Percentiles rank a stretch among this genome's conserved stretches.
phyloP scores from a whole-genome alignment of 2,329 filamentous ascomycete species.

The Cyphellophora europaea region DNA sequence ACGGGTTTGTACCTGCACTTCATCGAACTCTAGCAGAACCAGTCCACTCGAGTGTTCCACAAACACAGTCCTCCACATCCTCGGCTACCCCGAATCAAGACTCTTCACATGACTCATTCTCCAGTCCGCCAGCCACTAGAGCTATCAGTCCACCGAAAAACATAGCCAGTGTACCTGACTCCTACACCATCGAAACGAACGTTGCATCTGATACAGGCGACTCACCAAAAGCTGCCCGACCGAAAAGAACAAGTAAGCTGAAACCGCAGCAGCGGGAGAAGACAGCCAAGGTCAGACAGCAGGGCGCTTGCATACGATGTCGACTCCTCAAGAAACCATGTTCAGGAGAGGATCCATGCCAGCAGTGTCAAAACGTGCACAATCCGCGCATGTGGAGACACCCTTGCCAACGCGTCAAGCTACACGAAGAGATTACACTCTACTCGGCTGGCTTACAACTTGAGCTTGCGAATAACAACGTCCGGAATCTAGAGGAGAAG shows the following conservation, averaged over 20 bases:
- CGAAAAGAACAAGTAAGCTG: constrained; percentile 46
- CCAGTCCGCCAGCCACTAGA: too few species aligned
- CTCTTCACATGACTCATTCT: too few species aligned
- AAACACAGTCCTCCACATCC: too few species aligned
- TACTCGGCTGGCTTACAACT: constrained; percentile 48
- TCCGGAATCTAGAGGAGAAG: constrained; percentile 29
- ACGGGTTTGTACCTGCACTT: too few species aligned
- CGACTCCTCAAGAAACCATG: constrained; percentile 58
- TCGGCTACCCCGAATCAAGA: too few species aligned
- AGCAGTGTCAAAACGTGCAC: constrained; percentile 49
- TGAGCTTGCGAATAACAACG: constrained; percentile 38
- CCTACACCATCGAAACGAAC: too few species aligned
- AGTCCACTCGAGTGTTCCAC: too few species aligned
- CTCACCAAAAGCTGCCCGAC: too few species aligned
- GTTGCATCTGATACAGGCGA: too few species aligned
- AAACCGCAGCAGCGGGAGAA: constrained; percentile 47
- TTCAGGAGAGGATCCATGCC: constrained; percentile 51
- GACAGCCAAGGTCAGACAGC: constrained; percentile 50
- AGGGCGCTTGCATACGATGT: constrained; percentile 53
- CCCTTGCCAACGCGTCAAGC: constrained; percentile 48
- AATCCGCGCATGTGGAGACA: constrained; percentile 53
- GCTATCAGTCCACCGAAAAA: too few species aligned
- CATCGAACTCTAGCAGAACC: too few species aligned
- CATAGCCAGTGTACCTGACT: too few species aligned
- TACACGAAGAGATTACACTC: constrained; percentile 49